A percentile compares a stretch with the other conserved stretches of the same genome.
phyloP scores from a whole-genome alignment of 345 rosid genomes.

The Salix suchowensis region DNA sequence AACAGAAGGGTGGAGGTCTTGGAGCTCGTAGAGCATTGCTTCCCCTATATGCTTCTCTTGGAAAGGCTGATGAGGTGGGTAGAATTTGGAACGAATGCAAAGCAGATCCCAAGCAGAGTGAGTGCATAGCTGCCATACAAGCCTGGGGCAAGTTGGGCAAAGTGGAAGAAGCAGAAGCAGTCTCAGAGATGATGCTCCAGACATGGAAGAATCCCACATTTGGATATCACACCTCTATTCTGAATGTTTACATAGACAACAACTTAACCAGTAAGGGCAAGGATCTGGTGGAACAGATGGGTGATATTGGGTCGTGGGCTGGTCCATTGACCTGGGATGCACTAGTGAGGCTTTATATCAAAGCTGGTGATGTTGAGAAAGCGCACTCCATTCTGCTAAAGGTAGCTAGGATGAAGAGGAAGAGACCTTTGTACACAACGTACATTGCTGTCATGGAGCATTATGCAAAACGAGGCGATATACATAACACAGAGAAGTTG shows the following conservation, averaged over 20 bases:
- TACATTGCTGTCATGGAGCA: conserved; percentile 6
- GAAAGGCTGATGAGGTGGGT: conserved; percentile 13
- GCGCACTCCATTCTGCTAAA: conserved; percentile 7
- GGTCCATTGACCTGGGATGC: conserved; percentile 5
- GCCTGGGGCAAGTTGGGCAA: conserved; percentile 22
- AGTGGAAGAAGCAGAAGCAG: conserved; percentile 20
- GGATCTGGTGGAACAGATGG: conserved; percentile 12
- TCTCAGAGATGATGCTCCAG: conserved; percentile 6
- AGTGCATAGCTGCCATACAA: conserved; percentile 16
- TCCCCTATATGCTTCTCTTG: conserved; percentile 17
- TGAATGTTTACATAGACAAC: conserved; percentile 5
- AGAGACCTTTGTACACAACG: conserved; percentile 3
- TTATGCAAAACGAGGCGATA: conserved; percentile 20
- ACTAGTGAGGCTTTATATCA: conserved; percentile 16
- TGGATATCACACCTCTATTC: conserved; percentile 4
- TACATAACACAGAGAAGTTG: conserved; percentile 13
- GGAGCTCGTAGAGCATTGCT: conserved; percentile 10
- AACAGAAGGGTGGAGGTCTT: neutral
- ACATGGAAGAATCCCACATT: conserved; percentile 4
- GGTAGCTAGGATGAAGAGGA: neutral
- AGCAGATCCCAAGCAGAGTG: conserved; percentile 3
- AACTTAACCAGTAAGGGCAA: conserved; percentile 10
- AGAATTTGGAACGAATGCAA: conserved; percentile 19
- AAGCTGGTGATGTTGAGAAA: conserved; percentile 18
- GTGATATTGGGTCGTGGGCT: neutral